Conservation (phyloP, 495 filamentous ascomycete genomes). For the Aspergillus diversus region DNA sequence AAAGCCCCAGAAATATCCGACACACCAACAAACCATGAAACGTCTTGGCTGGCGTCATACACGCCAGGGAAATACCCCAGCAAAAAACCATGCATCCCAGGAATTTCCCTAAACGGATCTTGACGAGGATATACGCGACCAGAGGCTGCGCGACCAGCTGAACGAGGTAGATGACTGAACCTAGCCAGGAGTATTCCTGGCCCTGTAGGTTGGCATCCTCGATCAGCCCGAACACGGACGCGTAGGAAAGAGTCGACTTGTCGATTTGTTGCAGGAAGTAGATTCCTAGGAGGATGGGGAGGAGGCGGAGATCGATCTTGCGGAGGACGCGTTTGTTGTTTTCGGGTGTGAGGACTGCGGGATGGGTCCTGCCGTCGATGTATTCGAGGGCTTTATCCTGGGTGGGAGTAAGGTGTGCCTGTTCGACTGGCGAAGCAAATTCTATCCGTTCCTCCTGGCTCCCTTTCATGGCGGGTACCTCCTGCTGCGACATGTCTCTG, state of each 20-base stretch:
- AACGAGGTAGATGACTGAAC: slow-evolving; percentile 52
- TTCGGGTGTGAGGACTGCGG: slow-evolving; percentile 51
- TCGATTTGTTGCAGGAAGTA: slow-evolving; percentile 59
- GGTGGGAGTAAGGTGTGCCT: slow-evolving; percentile 17
- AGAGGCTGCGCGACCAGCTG: slow-evolving; percentile 53
- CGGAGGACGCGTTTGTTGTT: slow-evolving; percentile 56
- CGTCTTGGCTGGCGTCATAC: slow-evolving; percentile 58
- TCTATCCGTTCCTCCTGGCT: slow-evolving; percentile 45
- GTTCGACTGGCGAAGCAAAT: slow-evolving; percentile 23
- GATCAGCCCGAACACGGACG: slow-evolving; percentile 52
- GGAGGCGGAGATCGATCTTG: slow-evolving; percentile 57
- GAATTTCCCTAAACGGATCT: slow-evolving; percentile 52
- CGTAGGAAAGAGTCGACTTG: slow-evolving; percentile 61
- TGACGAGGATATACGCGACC: slow-evolving; percentile 44
- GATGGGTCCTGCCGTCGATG: slow-evolving; percentile 44
- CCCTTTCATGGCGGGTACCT: slow-evolving; percentile 16
- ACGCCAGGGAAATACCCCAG: slow-evolving; percentile 60
- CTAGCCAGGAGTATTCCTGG: slow-evolving; percentile 57
- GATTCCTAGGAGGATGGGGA: slow-evolving; percentile 51
- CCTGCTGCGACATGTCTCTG: slow-evolving; percentile 29
- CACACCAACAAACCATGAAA: slow-evolving; percentile 60
- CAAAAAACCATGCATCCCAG: slow-evolving; percentile 59
- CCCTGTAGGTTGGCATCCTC: slow-evolving; percentile 49
- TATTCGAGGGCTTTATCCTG: slow-evolving; percentile 51
- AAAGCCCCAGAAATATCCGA: slow-evolving; percentile 65